Percentiles rank a stretch among this genome's conserved stretches.
Evolutionary conservation across 1,284 basidiomycete species (phyloP).

Genomic region (Ustilago cynodontis): DNA sequence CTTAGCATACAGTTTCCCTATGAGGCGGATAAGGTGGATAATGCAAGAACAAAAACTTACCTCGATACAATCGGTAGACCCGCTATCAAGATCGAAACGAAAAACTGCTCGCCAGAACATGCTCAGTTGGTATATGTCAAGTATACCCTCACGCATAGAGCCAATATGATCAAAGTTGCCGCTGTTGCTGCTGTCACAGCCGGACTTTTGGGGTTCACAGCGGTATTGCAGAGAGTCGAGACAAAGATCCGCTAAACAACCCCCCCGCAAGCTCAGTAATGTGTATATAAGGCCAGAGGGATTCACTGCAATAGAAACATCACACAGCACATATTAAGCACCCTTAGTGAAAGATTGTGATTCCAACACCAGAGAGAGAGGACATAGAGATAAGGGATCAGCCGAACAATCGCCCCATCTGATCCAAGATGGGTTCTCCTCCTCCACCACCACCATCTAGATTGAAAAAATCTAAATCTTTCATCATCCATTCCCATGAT

Average conservation of each 20-base stretch:
- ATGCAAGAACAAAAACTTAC: constrained; percentile 83
- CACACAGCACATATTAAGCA: background rate
- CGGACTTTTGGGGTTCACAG: constrained; percentile 26
- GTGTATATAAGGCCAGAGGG: background rate
- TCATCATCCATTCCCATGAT: constrained; percentile 52
- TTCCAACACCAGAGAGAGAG: background rate
- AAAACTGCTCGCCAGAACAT: constrained; percentile 55
- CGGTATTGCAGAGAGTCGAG: constrained; percentile 42
- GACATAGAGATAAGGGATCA: background rate
- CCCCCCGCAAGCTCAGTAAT: too few species aligned
- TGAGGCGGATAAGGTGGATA: constrained; percentile 76
- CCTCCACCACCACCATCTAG: constrained; percentile 46
- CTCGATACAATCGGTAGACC: constrained; percentile 93
- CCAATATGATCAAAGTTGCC: constrained; percentile 51
- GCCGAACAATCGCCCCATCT: constrained; percentile 42
- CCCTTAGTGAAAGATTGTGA: background rate
- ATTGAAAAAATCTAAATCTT: constrained; percentile 37
- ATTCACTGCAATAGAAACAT: background rate
- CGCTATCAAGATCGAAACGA: constrained; percentile 80
- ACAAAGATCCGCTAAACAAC: constrained; percentile 38
- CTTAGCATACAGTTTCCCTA: constrained; percentile 80
- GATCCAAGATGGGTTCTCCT: constrained; percentile 49
- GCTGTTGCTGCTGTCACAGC: constrained; percentile 37
- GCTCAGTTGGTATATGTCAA: constrained; percentile 50
- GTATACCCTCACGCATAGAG: constrained; percentile 46